phyloP scores from a whole-genome alignment of 106 monocot species.

The Triglochin maritima region DNA sequence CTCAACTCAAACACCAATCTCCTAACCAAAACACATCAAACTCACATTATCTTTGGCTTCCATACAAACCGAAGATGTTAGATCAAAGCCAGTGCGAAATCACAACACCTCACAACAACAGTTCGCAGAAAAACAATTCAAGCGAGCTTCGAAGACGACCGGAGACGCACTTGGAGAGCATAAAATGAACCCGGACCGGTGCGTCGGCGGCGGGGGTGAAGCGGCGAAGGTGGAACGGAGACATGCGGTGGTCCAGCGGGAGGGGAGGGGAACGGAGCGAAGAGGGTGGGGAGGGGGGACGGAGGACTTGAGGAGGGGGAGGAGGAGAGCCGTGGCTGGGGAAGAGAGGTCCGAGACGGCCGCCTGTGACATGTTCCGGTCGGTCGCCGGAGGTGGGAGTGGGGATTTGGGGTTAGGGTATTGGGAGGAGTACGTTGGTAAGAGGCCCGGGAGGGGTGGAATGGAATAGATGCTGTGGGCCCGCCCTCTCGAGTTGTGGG shows the following conservation, averaged over 20 bases:
- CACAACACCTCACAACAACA: too few species aligned
- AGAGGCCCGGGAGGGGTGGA: background rate
- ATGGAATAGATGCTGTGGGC: background rate
- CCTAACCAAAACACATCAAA: too few species aligned
- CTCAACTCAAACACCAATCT: too few species aligned
- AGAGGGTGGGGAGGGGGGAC: background rate
- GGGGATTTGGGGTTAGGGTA: background rate
- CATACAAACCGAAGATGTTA: too few species aligned
- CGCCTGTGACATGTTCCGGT: slow-evolving; percentile 9
- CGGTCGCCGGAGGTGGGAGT: background rate
- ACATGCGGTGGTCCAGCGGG: background rate
- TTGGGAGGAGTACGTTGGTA: background rate
- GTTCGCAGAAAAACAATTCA: too few species aligned
- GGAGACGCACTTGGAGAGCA: background rate
- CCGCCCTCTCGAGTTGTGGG: too few species aligned
- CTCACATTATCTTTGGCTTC: too few species aligned
- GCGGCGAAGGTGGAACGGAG: background rate
- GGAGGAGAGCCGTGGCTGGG: slow-evolving; percentile 20
- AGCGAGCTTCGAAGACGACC: too few species aligned
- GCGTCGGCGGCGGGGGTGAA: background rate
- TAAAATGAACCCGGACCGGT: background rate
- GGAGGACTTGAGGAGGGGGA: slow-evolving; percentile 4
- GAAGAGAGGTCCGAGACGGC: slow-evolving; percentile 6
- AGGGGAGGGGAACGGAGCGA: background rate
- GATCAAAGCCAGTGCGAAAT: too few species aligned